These are phyloP conservation scores for Candida glaebosa DNA, from an alignment of 805 yeast species.

Conservation along the genomic window DNA sequence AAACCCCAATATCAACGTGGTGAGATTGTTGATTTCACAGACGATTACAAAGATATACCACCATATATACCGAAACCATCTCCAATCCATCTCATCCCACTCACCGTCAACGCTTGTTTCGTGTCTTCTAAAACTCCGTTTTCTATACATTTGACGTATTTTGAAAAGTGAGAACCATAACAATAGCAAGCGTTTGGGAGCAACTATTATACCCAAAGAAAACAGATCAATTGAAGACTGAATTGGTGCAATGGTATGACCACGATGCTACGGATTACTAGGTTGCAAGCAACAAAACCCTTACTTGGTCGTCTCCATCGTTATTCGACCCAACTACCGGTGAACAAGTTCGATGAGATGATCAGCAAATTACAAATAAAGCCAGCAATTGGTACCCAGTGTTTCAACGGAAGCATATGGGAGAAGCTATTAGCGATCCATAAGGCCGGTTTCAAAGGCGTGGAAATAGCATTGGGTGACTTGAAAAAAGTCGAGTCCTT, in stretches of 20 bases:
- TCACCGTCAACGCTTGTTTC: too few relatives aligned
- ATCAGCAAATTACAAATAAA: neutral
- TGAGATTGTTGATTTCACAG: too few relatives aligned
- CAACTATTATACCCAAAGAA: neutral
- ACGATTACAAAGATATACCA: too few relatives aligned
- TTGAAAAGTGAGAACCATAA: neutral
- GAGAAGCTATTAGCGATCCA: constrained; percentile 13
- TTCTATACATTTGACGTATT: neutral
- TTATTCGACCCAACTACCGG: neutral
- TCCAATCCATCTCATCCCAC: too few relatives aligned
- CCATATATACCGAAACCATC: too few relatives aligned
- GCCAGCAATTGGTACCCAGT: constrained; percentile 6
- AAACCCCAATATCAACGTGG: too few relatives aligned
- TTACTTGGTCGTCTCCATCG: neutral
- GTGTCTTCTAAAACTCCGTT: neutral
- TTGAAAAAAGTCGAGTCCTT: constrained; percentile 10
- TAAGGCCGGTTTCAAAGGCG: constrained; percentile 13
- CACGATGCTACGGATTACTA: neutral
- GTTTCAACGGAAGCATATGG: constrained; percentile 12
- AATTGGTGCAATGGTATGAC: neutral
- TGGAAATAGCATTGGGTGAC: constrained; percentile 14
- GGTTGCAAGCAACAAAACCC: neutral
- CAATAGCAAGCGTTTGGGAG: neutral
- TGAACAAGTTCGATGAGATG: neutral
- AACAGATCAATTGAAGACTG: neutral